A percentile compares a stretch with the other conserved stretches of the same genome.
These are phyloP conservation scores for Mycena galericulata DNA, from an alignment of 768 basidiomycete species.

Conservation along the genomic window DNA sequence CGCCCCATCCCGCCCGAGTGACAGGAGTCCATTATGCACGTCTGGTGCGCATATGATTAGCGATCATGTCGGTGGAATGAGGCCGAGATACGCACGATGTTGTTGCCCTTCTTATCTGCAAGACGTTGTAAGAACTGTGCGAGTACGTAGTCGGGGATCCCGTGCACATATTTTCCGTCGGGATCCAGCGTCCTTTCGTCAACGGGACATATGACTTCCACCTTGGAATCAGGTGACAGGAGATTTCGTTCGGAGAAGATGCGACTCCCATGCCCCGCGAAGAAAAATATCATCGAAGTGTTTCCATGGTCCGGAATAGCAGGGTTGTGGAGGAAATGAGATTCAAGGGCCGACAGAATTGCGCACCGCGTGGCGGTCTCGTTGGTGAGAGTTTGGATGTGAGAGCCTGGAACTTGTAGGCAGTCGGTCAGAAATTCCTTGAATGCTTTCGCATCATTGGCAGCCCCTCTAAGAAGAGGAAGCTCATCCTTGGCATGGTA, in stretches of 20 bases:
- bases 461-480: not conserved
- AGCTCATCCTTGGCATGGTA: not conserved
- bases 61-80: not conserved
- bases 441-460: not conserved
- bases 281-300: conserved; percentile 4
- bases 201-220: not conserved
- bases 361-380: not conserved
- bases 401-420: not conserved
- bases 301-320: conserved; percentile 1
- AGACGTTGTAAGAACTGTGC: not conserved
- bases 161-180: conserved; percentile 8
- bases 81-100: not conserved
- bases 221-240: not conserved
- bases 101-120: conserved; percentile 9
- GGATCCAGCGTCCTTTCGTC: not conserved
- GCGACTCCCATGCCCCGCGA: not conserved
- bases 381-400: not conserved
- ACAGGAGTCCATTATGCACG: conserved; percentile 6
- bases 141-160: conserved; percentile 20
- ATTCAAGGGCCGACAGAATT: not conserved
- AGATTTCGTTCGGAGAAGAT: not conserved
- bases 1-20: conserved; percentile 18
- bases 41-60: not conserved
- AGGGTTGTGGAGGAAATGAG: conserved; percentile 7
- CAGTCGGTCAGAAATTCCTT: conserved; percentile 1